phyloP scores from a whole-genome alignment of 2,329 filamentous ascomycete genomes.

The Colletotrichum theobromicola region DNA sequence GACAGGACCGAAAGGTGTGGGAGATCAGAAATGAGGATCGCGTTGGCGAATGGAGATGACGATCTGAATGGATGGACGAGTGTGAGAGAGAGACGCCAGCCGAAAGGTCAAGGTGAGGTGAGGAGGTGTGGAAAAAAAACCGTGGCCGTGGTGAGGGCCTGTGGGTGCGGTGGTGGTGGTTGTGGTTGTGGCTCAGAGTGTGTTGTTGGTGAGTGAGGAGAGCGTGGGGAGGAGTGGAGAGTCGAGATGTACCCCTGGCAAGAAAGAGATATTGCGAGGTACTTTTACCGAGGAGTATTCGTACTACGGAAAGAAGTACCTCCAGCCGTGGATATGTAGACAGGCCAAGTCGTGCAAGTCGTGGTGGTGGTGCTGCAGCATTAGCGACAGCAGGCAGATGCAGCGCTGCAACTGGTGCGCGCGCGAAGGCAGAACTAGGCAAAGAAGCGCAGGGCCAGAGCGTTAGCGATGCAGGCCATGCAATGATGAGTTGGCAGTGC shows the following conservation, averaged over 20 bases:
- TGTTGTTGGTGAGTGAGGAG: neutral
- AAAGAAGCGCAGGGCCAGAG: conserved; percentile 46
- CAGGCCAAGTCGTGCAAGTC: neutral
- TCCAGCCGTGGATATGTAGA: too few relatives aligned
- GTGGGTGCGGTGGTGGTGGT: neutral
- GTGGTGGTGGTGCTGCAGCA: neutral
- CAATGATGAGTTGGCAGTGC: conserved; percentile 81
- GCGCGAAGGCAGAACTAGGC: conserved; percentile 44
- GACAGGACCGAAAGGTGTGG: neutral
- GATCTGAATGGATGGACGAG: neutral
- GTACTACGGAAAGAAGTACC: neutral
- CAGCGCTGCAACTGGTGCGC: conserved; percentile 21
- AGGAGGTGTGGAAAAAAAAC: neutral
- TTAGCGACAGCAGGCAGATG: conserved; percentile 2
- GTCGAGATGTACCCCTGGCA: neutral
- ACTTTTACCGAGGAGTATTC: neutral
- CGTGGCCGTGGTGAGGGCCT: neutral
- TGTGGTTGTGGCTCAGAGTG: neutral
- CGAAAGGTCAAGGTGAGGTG: neutral
- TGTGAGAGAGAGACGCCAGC: neutral
- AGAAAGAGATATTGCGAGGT: neutral
- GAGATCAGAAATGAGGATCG: neutral
- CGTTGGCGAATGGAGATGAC: neutral
- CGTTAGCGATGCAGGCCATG: conserved; percentile 66
- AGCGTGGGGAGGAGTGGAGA: neutral